These are phyloP conservation scores for Cyclanthera cordifolia DNA, from an alignment of 306 rosid genomes.

Conservation along the genomic window DNA sequence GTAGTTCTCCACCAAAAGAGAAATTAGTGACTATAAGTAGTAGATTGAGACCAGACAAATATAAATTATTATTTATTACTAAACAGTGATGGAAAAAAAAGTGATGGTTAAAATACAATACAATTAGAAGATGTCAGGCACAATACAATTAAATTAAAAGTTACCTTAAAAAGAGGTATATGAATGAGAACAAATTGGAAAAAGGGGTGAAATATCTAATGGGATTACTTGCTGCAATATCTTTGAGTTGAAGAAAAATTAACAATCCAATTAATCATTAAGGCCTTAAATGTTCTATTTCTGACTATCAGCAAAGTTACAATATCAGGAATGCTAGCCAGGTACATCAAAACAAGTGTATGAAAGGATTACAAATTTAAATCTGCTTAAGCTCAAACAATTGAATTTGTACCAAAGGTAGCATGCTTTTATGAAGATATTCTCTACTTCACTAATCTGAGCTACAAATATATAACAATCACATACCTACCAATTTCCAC, in stretches of 20 bases:
- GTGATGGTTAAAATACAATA: not conserved
- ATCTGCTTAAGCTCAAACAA: too few species aligned
- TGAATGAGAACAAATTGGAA: not conserved
- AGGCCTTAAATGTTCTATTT: not conserved
- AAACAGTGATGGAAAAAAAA: not conserved
- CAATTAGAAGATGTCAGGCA: not conserved
- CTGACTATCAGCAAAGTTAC: not conserved
- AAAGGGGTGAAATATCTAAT: not conserved
- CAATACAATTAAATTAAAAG: not conserved
- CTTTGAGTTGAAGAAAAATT: not conserved
- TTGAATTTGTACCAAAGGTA: too few species aligned
- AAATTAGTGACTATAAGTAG: not conserved
- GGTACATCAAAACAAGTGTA: too few species aligned
- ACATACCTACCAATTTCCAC: too few species aligned
- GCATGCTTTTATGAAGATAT: too few species aligned
- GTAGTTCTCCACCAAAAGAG: conserved; percentile 18
- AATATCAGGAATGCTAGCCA: not conserved
- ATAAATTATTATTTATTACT: not conserved
- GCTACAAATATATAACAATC: too few species aligned
- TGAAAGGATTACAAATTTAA: too few species aligned
- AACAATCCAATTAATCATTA: not conserved
- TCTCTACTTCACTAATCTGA: too few species aligned
- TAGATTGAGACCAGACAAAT: not conserved
- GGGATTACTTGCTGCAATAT: not conserved
- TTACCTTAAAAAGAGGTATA: not conserved